phyloP scores from a whole-genome alignment of 2,329 filamentous ascomycete species.

The Pestalotiopsis sp. region DNA sequence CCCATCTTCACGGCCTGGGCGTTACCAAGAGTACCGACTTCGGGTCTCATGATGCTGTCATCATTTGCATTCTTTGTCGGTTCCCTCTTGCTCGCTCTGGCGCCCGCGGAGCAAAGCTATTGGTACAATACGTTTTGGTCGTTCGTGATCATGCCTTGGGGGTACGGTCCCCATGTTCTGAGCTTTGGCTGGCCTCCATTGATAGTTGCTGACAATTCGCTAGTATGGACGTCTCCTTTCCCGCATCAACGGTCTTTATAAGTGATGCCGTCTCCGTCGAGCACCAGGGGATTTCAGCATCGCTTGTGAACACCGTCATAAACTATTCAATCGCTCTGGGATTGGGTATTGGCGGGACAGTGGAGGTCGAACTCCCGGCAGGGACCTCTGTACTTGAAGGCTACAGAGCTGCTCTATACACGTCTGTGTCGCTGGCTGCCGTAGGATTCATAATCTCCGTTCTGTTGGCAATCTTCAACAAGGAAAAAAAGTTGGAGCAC shows the following conservation, averaged over 20 bases:
- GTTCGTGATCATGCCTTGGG: slow-evolving; percentile 58
- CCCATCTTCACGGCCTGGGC: slow-evolving; percentile 31
- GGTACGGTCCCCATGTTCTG: background rate
- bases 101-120: slow-evolving; percentile 60
- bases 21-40: slow-evolving; percentile 30
- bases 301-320: slow-evolving; percentile 52
- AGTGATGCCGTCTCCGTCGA: slow-evolving; percentile 51
- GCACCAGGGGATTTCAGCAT: slow-evolving; percentile 32
- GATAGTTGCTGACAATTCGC: slow-evolving; percentile 25
- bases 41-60: slow-evolving; percentile 45
- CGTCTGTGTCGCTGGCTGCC: slow-evolving; percentile 24
- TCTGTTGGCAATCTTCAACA: background rate
- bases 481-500: background rate
- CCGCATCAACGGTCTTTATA: slow-evolving; percentile 63
- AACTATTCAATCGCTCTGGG: slow-evolving; percentile 72
- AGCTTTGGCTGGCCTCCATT: background rate
- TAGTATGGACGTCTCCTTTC: slow-evolving; percentile 69
- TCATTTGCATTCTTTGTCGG: slow-evolving; percentile 47
- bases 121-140: slow-evolving; percentile 67
- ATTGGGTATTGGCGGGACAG: slow-evolving; percentile 67
- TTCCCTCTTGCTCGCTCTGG: slow-evolving; percentile 45
- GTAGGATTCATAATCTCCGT: slow-evolving; percentile 17
- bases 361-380: slow-evolving; percentile 48
- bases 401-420: slow-evolving; percentile 27
- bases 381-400: slow-evolving; percentile 22